These are phyloP conservation scores for Knufia fluminis DNA, from an alignment of 2,329 filamentous ascomycete species.

Conservation along the genomic window DNA sequence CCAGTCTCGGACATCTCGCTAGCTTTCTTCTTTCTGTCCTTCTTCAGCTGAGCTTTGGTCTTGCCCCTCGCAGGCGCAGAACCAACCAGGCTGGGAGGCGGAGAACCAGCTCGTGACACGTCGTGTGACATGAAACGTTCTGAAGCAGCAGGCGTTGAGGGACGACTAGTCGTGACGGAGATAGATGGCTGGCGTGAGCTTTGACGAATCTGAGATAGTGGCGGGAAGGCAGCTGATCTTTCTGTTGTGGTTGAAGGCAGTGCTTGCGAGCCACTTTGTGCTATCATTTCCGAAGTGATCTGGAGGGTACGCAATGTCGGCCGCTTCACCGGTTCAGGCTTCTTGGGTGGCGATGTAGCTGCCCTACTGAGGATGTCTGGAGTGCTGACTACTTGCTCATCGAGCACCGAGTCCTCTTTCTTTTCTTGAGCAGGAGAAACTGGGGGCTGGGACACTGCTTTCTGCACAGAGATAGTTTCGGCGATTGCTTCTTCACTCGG, in stretches of 20 bases:
- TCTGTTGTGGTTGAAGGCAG: slow-evolving; percentile 19
- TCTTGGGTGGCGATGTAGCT: slow-evolving; percentile 12
- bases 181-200: slow-evolving; percentile 39
- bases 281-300: slow-evolving; percentile 17
- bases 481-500: no score
- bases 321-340: slow-evolving; percentile 13
- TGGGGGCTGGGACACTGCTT: neutral
- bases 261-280: slow-evolving; percentile 14
- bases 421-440: neutral
- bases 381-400: slow-evolving; percentile 14
- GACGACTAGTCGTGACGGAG: slow-evolving; percentile 50
- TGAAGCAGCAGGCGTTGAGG: slow-evolving; percentile 51
- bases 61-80: slow-evolving; percentile 50
- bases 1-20: slow-evolving; percentile 33
- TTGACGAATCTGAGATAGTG: slow-evolving; percentile 9
- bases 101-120: slow-evolving; percentile 50
- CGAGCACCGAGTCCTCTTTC: neutral
- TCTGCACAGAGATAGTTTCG: neutral
- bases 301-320: slow-evolving; percentile 15
- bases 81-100: slow-evolving; percentile 50
- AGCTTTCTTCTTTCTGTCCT: slow-evolving; percentile 43
- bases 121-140: slow-evolving; percentile 49
- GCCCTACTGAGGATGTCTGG: slow-evolving; percentile 14
- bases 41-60: slow-evolving; percentile 55
- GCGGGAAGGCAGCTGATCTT: slow-evolving; percentile 11